A percentile compares a stretch with the other conserved stretches of the same genome.
Conservation (phyloP, 768 basidiomycete species). For the Trametes sanguinea region DNA sequence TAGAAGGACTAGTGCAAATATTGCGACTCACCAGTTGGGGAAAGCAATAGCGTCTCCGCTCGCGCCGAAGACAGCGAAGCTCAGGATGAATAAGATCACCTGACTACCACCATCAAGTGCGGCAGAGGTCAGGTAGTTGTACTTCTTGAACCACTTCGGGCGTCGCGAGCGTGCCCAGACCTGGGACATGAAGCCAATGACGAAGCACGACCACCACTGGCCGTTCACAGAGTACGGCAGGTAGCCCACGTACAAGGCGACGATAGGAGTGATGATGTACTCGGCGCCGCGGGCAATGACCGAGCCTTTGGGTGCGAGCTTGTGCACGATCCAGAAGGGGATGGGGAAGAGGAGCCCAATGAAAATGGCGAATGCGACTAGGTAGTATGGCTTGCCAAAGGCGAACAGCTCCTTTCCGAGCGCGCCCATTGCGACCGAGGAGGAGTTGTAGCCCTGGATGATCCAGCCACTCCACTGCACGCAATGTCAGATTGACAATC, state of each 20-base stretch:
- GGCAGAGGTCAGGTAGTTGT: conserved; percentile 49
- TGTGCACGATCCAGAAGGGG: conserved; percentile 50
- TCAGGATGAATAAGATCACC: conserved; percentile 46
- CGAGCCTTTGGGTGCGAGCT: conserved; percentile 38
- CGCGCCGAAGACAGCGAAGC: conserved; percentile 43
- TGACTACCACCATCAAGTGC: conserved; percentile 52
- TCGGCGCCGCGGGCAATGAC: conserved; percentile 37
- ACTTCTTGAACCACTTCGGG: conserved; percentile 53
- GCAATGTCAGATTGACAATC: too few relatives aligned
- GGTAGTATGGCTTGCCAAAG: conserved; percentile 47
- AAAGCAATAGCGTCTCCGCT: conserved; percentile 45
- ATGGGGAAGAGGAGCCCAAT: conserved; percentile 52
- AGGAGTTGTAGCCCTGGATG: conserved; percentile 53
- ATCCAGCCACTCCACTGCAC: conserved; percentile 54
- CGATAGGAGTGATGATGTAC: conserved; percentile 50
- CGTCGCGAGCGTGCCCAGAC: conserved; percentile 49
- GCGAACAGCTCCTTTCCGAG: conserved; percentile 54
- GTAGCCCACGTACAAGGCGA: conserved; percentile 39
- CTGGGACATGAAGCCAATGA: conserved; percentile 51
- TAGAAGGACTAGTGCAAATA: not conserved
- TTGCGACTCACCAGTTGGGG: conserved; percentile 47
- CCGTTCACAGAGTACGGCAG: conserved; percentile 57
- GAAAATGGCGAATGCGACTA: conserved; percentile 52
- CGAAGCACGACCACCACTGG: conserved; percentile 54
- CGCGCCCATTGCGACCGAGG: conserved; percentile 57